These are phyloP conservation scores for Mortierella sp. DNA, from an alignment of 371 early-diverging fungal species.

Conservation along the genomic window DNA sequence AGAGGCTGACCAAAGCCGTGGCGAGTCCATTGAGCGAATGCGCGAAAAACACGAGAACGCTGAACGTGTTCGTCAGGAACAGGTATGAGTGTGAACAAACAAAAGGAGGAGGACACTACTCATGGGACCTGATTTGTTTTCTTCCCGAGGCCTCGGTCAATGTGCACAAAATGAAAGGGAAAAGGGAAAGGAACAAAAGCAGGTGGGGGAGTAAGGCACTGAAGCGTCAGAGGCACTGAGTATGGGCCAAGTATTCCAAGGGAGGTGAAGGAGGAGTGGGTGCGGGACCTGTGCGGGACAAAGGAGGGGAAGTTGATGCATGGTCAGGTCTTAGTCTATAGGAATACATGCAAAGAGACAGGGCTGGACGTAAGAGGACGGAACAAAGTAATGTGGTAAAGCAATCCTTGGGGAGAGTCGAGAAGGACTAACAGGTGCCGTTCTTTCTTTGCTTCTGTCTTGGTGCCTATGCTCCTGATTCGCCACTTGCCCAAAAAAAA, in stretches of 20 bases:
- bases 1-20: slow-evolving; percentile 27
- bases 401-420: too few species aligned
- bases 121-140: too few species aligned
- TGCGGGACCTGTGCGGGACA: neutral
- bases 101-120: too few species aligned
- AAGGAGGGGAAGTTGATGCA: too few species aligned
- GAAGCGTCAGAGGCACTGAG: neutral
- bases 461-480: neutral
- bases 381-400: too few species aligned
- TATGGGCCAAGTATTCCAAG: neutral
- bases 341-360: too few species aligned
- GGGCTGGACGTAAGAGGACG: too few species aligned
- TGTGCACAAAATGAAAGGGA: neutral
- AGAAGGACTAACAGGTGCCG: too few species aligned
- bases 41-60: slow-evolving; percentile 52
- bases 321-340: neutral
- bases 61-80: slow-evolving; percentile 41
- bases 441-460: neutral
- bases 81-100: neutral
- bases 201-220: neutral
- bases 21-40: slow-evolving; percentile 36
- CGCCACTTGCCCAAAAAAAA: neutral
- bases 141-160: neutral
- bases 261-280: neutral
- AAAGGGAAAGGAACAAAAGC: neutral